Evolutionary conservation across 371 early-diverging fungal species (phyloP).

Genomic region (Nosema granulosis): DNA sequence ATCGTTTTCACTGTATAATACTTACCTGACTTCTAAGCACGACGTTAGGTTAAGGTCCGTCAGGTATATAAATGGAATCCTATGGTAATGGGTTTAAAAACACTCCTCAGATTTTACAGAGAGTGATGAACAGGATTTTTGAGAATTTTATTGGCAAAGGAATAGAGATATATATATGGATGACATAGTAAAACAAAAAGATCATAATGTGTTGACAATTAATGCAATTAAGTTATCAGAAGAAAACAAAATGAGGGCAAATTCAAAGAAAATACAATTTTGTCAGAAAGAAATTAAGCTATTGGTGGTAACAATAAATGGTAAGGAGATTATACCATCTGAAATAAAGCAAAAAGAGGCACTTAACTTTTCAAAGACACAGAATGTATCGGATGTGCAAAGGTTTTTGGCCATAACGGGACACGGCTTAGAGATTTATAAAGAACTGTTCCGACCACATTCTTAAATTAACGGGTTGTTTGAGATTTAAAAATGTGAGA

Average conservation of each 20-base stretch:
- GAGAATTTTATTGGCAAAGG: conserved; percentile 19
- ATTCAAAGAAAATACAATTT: conserved; percentile 18
- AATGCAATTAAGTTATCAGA: conserved; percentile 17
- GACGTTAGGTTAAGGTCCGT: too few relatives aligned
- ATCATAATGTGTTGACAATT: conserved; percentile 31
- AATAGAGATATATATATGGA: conserved; percentile 43
- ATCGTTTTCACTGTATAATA: too few relatives aligned
- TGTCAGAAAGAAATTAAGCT: conserved; percentile 26
- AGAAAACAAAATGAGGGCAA: conserved; percentile 21
- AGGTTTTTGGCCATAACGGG: conserved; percentile 5
- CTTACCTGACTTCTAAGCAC: too few relatives aligned
- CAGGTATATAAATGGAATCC: conserved; percentile 40
- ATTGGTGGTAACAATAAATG: conserved; percentile 26
- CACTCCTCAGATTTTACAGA: conserved; percentile 49
- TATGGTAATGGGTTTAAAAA: conserved; percentile 51
- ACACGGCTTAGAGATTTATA: not conserved
- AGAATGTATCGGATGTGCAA: not conserved
- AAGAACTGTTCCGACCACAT: conserved; percentile 5
- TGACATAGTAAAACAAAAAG: conserved; percentile 37
- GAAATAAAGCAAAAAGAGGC: conserved; percentile 32
- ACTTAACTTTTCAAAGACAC: not conserved
- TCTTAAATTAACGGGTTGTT: conserved; percentile 3
- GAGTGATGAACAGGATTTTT: conserved; percentile 48
- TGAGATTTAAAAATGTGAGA: conserved; percentile 7
- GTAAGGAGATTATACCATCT: not conserved